Base-by-base conservation (phyloP, 306 rosid genomes). In the Spatholobus suberectus region DNA sequence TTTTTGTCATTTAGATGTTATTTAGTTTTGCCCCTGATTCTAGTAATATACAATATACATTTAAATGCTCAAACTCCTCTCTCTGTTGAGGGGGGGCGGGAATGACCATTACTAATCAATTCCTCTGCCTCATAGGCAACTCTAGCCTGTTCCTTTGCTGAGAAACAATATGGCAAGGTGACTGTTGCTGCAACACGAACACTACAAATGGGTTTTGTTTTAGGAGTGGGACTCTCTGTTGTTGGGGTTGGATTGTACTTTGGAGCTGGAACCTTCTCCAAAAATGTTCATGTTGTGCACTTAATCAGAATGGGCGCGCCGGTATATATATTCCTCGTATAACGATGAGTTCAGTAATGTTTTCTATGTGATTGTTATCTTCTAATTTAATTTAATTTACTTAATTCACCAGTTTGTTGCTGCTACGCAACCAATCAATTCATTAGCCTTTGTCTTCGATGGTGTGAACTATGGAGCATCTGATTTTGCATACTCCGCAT, bases 391-490 rank as follows among this genome's bases (percentile, higher is more conserved):
- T n/a, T 15, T 47, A 47, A 47, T n/a, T n/a, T n/a, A n/a, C n/a
- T n/a, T 43, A 1, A 43, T 13, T 17, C 67, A 89, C 27, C 88
- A 95, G 98, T 90, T 95, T 77, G 89, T 95, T 27, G 97, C 98
- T 77, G 97, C 92, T 18, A 93, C 98, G 34, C 98, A 95, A 82
- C 95, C 98, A 15, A 80, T 95, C 81, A 95, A 95, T 72, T 77
- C 98, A 18, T 86, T 95, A 57, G 93, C 97, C 12, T 95, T 95
- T 73, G 97, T 93, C 18, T 95, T 95, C 32, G 98, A 95, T 83
- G 98, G 97, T 27, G 94, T 95, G 47, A 95, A 93, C 86, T 95
- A 89, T 73, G 98, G 98, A 17, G 95, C 97, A 55, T 91, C 97
- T 35, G 98, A 95, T 81, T 95, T 93, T 87, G 98, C 91, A 65